Percentiles rank a stretch among this genome's conserved stretches.
Conservation (phyloP, 768 basidiomycete genomes). For the Podaxis sp. region DNA sequence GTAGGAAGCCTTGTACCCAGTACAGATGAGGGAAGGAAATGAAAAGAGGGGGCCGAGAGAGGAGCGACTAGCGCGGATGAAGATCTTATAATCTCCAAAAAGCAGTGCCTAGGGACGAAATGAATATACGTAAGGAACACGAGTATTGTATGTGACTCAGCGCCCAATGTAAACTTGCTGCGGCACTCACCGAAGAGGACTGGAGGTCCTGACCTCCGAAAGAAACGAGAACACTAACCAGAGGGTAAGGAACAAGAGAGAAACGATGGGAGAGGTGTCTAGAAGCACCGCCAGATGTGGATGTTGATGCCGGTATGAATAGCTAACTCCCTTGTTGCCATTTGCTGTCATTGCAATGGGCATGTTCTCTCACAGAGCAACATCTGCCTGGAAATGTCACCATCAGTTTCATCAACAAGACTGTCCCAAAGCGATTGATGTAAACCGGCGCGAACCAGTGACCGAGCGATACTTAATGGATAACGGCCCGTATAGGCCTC, state of each 20-base stretch:
- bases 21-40: background rate
- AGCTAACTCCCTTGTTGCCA: conserved; percentile 9
- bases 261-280: background rate
- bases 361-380: conserved; percentile 1
- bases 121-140: conserved; percentile 9
- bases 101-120: conserved; percentile 5
- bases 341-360: conserved; percentile 1
- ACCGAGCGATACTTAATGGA: background rate
- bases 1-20: background rate
- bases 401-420: conserved; percentile 13
- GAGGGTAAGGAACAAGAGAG: conserved; percentile 1
- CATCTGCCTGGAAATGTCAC: background rate
- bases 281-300: background rate
- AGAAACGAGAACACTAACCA: background rate
- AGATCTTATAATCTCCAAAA: conserved; percentile 6
- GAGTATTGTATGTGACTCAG: background rate
- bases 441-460: background rate
- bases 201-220: conserved; percentile 11
- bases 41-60: background rate
- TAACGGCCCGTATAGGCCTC: background rate
- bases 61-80: conserved; percentile 4
- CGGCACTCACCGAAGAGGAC: conserved; percentile 11
- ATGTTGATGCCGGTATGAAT: conserved; percentile 3
- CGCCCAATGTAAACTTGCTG: background rate
- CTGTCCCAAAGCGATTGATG: background rate